phyloP scores from a whole-genome alignment of 306 rosid genomes.

The Rosa lucieae region DNA sequence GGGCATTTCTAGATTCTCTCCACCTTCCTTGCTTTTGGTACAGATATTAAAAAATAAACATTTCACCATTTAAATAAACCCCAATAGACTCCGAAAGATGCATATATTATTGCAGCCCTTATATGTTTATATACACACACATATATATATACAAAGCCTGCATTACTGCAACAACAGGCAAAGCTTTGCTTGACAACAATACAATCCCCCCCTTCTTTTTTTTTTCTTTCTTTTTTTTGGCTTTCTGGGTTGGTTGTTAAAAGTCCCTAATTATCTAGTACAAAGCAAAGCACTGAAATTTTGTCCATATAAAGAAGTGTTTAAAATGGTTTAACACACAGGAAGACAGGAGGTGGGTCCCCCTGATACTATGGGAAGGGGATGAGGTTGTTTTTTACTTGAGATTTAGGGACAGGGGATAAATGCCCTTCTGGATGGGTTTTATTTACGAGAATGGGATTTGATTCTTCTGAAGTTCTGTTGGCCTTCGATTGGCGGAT shows the following conservation, averaged over 20 bases:
- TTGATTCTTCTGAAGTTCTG: conserved; percentile 20
- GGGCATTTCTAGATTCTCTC: conserved; percentile 83
- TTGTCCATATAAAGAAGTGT: conserved; percentile 23
- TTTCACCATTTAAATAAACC: not conserved
- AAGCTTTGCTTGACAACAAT: conserved; percentile 23
- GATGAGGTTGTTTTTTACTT: conserved; percentile 32
- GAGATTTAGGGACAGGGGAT: not conserved
- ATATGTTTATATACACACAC: not conserved
- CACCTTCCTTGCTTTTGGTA: conserved; percentile 49
- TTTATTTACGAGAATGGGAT: conserved; percentile 48
- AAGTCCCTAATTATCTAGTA: not conserved
- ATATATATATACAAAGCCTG: not conserved
- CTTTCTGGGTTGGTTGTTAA: conserved; percentile 18
- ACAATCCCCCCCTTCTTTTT: not conserved
- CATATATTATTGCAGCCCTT: not conserved
- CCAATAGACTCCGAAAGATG: not conserved
- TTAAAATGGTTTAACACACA: conserved; percentile 33
- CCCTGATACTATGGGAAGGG: conserved; percentile 24
- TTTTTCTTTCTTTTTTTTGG: not conserved
- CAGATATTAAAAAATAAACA: conserved; percentile 31
- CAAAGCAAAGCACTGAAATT: not conserved
- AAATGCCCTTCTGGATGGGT: conserved; percentile 33
- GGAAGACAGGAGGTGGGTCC: conserved; percentile 49
- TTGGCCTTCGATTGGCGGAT: conserved; percentile 45
- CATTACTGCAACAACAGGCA: conserved; percentile 36